Conservation (phyloP, 345 rosid species). For the Lepidium africanum region DNA sequence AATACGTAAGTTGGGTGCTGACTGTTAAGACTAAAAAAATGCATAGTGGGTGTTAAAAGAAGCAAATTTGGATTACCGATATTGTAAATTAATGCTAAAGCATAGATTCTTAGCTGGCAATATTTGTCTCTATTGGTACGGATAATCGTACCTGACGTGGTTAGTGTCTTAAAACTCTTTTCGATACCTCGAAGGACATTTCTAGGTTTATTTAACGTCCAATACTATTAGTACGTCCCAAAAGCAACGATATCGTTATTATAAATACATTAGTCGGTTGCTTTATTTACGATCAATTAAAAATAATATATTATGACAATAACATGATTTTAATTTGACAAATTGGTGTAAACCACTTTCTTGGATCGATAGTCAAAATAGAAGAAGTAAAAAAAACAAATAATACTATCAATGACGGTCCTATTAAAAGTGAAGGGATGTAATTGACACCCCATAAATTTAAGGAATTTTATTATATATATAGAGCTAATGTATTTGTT, state of each 20-base stretch:
- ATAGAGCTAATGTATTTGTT: too few species aligned
- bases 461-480: too few species aligned
- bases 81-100: constrained; percentile 8
- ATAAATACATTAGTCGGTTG: constrained; percentile 2
- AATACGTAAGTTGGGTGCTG: constrained; percentile 6
- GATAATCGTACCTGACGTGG: constrained; percentile 29
- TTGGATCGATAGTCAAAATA: too few species aligned
- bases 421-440: too few species aligned
- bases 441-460: too few species aligned
- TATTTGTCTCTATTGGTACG: constrained; percentile 23
- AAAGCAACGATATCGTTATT: not conserved
- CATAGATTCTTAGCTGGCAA: not conserved
- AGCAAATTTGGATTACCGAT: not conserved
- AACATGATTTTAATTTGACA: too few species aligned
- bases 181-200: constrained; percentile 13
- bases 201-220: not conserved
- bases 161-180: not conserved
- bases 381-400: too few species aligned
- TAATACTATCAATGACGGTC: too few species aligned
- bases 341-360: too few species aligned
- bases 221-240: not conserved
- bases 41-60: constrained; percentile 7
- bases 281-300: constrained; percentile 2
- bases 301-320: too few species aligned
- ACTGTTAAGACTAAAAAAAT: not conserved